These are phyloP conservation scores for Ceratocystiopsis sp. DNA, from an alignment of 2,329 filamentous ascomycete genomes.

Conservation along the genomic window DNA sequence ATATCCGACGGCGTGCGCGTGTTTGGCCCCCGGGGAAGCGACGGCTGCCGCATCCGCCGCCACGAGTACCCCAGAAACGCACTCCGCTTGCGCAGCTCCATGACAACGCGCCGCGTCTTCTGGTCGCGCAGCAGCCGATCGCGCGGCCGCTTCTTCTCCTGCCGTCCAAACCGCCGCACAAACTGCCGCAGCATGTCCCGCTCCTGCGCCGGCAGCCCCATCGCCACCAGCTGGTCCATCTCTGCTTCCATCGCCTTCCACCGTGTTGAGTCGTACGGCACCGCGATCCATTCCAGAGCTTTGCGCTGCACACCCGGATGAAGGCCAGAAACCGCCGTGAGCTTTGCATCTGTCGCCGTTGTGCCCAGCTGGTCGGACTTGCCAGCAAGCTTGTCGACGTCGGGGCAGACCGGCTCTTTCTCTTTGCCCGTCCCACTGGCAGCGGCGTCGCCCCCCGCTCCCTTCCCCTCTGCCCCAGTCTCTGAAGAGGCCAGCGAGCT, in stretches of 20 bases:
- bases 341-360: not conserved
- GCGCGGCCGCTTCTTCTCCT: conserved; percentile 62
- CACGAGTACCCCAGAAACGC: conserved; percentile 67
- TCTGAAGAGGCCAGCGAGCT: not conserved
- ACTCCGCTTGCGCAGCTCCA: conserved; percentile 64
- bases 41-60: conserved; percentile 14
- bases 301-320: conserved; percentile 19
- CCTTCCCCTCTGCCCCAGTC: not conserved
- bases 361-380: not conserved
- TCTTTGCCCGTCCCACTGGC: not conserved
- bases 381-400: too few relatives aligned
- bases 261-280: conserved; percentile 30
- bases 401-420: not conserved
- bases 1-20: too few relatives aligned
- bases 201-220: conserved; percentile 18
- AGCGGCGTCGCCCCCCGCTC: not conserved
- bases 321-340: not conserved
- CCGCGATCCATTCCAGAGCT: conserved; percentile 27
- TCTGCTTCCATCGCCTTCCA: conserved; percentile 32
- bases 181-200: conserved; percentile 31
- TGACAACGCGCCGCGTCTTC: conserved; percentile 44
- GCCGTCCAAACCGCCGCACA: conserved; percentile 34
- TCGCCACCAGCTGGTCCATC: conserved; percentile 21
- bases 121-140: conserved; percentile 71
- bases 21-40: too few relatives aligned